These are phyloP conservation scores for Fusarium fracticaudum DNA, from an alignment of 2,329 filamentous ascomycete species.

Conservation along the genomic window DNA sequence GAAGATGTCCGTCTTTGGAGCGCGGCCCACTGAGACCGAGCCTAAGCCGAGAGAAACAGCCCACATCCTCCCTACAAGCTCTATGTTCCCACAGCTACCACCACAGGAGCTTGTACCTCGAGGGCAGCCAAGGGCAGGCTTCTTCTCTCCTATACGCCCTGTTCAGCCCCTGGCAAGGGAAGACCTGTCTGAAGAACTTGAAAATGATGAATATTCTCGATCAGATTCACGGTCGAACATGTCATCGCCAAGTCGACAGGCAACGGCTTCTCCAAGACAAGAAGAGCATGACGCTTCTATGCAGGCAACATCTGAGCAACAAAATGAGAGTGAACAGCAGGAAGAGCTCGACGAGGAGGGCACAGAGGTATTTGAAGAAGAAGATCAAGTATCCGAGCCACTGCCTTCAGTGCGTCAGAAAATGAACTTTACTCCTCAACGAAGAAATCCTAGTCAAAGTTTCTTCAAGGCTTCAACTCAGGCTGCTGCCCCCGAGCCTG, in stretches of 20 bases:
- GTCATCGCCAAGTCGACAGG: conserved; percentile 46
- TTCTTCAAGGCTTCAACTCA: conserved; percentile 52
- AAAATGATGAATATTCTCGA: conserved; percentile 46
- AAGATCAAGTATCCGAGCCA: conserved; percentile 34
- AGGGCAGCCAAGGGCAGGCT: conserved; percentile 44
- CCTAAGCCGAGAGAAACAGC: conserved; percentile 33
- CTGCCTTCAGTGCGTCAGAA: conserved; percentile 56
- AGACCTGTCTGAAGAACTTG: conserved; percentile 23
- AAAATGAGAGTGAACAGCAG: background rate
- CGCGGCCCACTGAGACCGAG: conserved; percentile 23
- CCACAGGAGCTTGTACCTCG: conserved; percentile 48
- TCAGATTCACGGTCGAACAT: conserved; percentile 45
- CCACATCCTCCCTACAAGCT: conserved; percentile 47
- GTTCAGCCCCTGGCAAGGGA: conserved; percentile 2
- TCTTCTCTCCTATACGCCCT: conserved; percentile 50
- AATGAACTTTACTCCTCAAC: conserved; percentile 59
- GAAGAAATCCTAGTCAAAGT: conserved; percentile 46
- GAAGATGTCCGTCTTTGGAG: conserved; percentile 27
- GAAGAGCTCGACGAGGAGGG: conserved; percentile 40
- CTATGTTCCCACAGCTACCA: conserved; percentile 52
- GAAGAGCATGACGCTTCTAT: conserved; percentile 4
- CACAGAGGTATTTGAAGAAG: conserved; percentile 41
- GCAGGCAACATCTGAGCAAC: conserved; percentile 6
- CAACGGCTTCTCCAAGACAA: background rate
- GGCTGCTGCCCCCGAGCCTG: background rate